Base-by-base conservation (phyloP, 1,139 yeast genomes). In the Candida gigantensis region DNA sequence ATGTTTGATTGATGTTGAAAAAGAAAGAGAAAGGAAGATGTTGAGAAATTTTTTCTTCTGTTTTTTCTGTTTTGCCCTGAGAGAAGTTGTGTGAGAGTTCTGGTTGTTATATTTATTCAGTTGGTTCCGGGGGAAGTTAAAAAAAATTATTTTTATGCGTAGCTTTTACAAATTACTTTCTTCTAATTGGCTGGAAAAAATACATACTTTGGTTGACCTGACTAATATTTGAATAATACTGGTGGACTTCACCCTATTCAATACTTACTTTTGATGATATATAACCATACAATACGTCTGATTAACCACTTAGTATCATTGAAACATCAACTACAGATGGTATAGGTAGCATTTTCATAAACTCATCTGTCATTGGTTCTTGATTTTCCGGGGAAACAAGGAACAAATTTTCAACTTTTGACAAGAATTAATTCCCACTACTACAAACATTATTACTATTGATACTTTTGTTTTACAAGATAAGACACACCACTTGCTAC, bases 131-230 rank as follows among this genome's bases (percentile, higher is more conserved):
- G 32, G 33, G 24, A 12, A 15, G 16, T 5, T 5, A 18, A 18
- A 18, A 18, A 18, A 18, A 18, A 18, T 6, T 20, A 30, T 24
- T 24, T 17, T 12, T 25, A 9, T 31, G 34, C 24, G 34, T 25
- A n/a, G 34, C 16, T 21, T 32, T 38, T 31, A 38, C 41, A 38
- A 38, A 38, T 38, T 38, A 25, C 41, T 35, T 19, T 16, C 11
- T 18, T 28, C 26, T 32, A 8, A 38, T 38, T 38, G 41, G 41
- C 34, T 35, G 29, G 20, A 14, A 17, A 24, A 12, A 28, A 21
- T 19, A 16, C 11, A 21, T 21, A 15, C 16, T 13, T 11, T 6
- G 21, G 6, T 14, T 6, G 4, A 16, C 6, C 14, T 18, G 23
- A 16, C 23, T 16, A 17, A 10, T 8, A 17, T n/a, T 28, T 9